These are phyloP conservation scores for Tolypocladium pustulatum DNA, from an alignment of 2,329 filamentous ascomycete genomes.

Conservation along the genomic window DNA sequence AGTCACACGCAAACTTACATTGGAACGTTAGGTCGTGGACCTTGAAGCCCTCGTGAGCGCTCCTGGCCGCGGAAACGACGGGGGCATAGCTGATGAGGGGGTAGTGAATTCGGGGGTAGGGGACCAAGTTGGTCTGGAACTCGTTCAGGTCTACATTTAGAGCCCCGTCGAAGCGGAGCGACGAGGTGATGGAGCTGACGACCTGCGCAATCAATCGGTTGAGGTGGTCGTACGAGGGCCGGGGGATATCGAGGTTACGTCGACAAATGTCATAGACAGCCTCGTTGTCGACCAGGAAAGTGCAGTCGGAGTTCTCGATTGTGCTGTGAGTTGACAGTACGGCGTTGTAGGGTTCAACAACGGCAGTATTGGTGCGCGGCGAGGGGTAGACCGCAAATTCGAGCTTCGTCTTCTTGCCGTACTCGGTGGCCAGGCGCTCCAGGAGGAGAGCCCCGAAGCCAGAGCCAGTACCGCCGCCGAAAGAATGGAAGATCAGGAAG, in stretches of 20 bases:
- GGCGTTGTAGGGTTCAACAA: constrained; percentile 66
- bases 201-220: constrained; percentile 66
- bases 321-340: constrained; percentile 66
- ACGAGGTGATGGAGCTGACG: constrained; percentile 65
- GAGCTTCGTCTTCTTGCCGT: constrained; percentile 68
- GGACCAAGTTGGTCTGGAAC: constrained; percentile 69
- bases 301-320: constrained; percentile 69
- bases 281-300: constrained; percentile 68
- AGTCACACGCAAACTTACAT: constrained; percentile 38
- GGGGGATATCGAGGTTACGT: constrained; percentile 59
- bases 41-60: constrained; percentile 80
- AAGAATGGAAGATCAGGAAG: constrained; percentile 67
- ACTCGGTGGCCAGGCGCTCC: constrained; percentile 63
- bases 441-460: constrained; percentile 63
- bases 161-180: constrained; percentile 60
- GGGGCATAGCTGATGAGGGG: constrained; percentile 64
- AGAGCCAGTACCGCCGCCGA: constrained; percentile 62
- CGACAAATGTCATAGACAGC: constrained; percentile 68
- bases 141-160: constrained; percentile 68
- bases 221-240: constrained; percentile 59
- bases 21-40: constrained; percentile 67
- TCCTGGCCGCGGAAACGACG: constrained; percentile 63
- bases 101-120: constrained; percentile 65
- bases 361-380: constrained; percentile 57
- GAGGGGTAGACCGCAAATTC: constrained; percentile 65